Base-by-base conservation (phyloP, 306 rosid species). In the Pachyrhizus erosus region DNA sequence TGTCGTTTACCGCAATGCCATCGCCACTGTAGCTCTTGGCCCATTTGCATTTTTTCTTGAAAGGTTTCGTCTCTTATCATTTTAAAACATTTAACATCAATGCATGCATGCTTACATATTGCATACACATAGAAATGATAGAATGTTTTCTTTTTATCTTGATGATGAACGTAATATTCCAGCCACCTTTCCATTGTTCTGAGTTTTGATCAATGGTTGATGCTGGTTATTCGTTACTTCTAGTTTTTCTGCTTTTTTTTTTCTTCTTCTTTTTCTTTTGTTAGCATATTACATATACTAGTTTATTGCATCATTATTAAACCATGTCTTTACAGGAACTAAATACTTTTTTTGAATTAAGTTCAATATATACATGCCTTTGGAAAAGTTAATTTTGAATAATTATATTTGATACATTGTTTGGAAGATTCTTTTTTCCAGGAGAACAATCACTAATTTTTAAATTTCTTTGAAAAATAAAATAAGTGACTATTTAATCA, bases 21-120 rank as follows among this genome's bases (percentile, higher is more conserved):
- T 93, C 46, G 98, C 98, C 82, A 84, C 97, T 0, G 37, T 87
- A 0, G 85, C 77, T 17, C 89, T 94, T 58, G 97, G 79, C 7
- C 98, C 98, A 15, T 94, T 94, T 5, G 97, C 98, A 13, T 83
- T 90, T 37, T 49, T 90, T 80, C 89, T 92, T 26, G 98, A 94
- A 71, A 86, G 95, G 98, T 94, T 69, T 15, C 20, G 0, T 60
- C 45, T 33, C 24, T 8, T 40, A 7, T 48, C 5, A 9, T 29
- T 14, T 7, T 37, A 4, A 5, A 40, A 20, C 40, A 39, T 5
- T n/a, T 18, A 18, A 64, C 24, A 8, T 58, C n/a, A 58, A 20
- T 1, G 1, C 40, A 23, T 58, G 27, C 70, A 65, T 17, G 71
- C 2, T 66, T 66, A 27, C 29, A 15, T 31, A 5, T 66, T 66